phyloP scores from a whole-genome alignment of 1,139 yeast genomes.

The Saccharomyces hybrid region DNA sequence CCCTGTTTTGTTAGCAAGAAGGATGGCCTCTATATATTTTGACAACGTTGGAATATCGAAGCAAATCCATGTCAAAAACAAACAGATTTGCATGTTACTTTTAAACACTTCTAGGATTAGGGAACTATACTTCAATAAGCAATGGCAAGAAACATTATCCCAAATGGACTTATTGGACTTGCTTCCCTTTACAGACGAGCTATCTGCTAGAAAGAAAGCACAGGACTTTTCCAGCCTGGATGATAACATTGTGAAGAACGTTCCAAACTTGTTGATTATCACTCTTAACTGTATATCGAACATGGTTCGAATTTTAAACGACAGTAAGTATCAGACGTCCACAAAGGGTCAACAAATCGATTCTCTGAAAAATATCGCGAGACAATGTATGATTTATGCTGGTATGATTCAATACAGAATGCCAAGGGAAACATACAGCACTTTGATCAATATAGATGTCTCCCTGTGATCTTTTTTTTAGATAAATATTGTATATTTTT shows the following conservation, averaged over 20 bases:
- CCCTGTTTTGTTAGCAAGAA: conserved; percentile 49
- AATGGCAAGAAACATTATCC: conserved; percentile 56
- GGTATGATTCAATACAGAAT: conserved; percentile 93
- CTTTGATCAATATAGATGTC: conserved; percentile 65
- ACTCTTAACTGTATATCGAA: conserved; percentile 73
- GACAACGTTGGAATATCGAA: conserved; percentile 40
- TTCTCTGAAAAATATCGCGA: conserved; percentile 59
- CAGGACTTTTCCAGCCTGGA: conserved; percentile 55
- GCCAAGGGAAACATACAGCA: conserved; percentile 85
- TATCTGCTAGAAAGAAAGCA: conserved; percentile 46
- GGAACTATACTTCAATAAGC: conserved; percentile 47
- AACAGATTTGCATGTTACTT: conserved; percentile 58
- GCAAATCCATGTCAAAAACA: conserved; percentile 42
- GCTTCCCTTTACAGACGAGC: conserved; percentile 47
- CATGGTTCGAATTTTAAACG: conserved; percentile 43
- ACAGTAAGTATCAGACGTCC: conserved; percentile 36
- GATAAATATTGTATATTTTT: background rate
- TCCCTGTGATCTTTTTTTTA: conserved; percentile 13
- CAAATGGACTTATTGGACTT: conserved; percentile 54
- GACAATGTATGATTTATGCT: conserved; percentile 87
- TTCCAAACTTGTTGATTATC: conserved; percentile 74
- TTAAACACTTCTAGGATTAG: conserved; percentile 64
- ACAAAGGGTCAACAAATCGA: conserved; percentile 50
- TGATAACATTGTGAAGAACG: conserved; percentile 66
- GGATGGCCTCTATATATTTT: conserved; percentile 45